phyloP scores from a whole-genome alignment of 371 early-diverging fungal genomes.

The Mortierella sp. region DNA sequence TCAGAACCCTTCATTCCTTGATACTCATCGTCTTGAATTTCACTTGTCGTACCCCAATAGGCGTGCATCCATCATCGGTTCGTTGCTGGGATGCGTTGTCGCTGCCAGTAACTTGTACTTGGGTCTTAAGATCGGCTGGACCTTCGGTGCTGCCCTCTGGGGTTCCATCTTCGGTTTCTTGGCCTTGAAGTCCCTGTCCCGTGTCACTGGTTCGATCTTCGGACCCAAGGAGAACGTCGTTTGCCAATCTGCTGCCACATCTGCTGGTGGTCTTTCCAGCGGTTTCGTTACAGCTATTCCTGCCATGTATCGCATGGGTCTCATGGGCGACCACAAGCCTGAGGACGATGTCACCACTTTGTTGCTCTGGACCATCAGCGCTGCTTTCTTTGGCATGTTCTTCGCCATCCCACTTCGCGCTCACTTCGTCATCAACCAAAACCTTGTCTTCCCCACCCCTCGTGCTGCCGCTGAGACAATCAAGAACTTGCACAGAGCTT shows the following conservation, averaged over 20 bases:
- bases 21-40: neutral
- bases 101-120: conserved; percentile 64
- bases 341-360: conserved; percentile 63
- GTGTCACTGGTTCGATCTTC: conserved; percentile 67
- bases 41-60: conserved; percentile 2
- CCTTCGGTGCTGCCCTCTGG: conserved; percentile 66
- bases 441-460: conserved; percentile 78
- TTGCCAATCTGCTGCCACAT: conserved; percentile 76
- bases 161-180: conserved; percentile 79
- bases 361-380: conserved; percentile 65
- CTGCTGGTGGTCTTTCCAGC: conserved; percentile 77
- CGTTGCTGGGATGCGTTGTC: conserved; percentile 59
- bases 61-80: conserved; percentile 60
- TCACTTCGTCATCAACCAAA: conserved; percentile 76
- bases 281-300: conserved; percentile 78
- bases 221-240: conserved; percentile 77
- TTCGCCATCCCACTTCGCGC: conserved; percentile 79
- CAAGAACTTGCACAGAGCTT: conserved; percentile 64
- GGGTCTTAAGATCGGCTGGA: conserved; percentile 61
- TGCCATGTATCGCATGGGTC: conserved; percentile 74
- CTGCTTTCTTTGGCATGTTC: conserved; percentile 80
- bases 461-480: conserved; percentile 78
- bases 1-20: no score
- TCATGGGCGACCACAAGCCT: conserved; percentile 56
- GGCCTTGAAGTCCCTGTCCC: conserved; percentile 70